Evolutionary conservation across 441 rosid genomes (phyloP).

Genomic region (Rhodomyrtus psidioides): DNA sequence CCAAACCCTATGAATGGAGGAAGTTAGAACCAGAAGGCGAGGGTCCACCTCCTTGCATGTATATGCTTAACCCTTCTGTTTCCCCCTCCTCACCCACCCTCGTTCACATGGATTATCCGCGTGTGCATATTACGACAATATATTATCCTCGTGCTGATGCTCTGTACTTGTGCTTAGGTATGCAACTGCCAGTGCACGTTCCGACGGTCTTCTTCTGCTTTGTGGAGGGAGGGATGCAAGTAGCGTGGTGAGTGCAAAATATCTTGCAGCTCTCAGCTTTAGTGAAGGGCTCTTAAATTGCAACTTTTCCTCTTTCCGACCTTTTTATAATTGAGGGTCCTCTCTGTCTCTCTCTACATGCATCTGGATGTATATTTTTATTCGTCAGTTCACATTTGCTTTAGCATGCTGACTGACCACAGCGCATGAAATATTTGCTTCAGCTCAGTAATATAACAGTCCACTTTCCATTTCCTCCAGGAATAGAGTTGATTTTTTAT

Average conservation of each 20-base stretch:
- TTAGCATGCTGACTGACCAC: background rate
- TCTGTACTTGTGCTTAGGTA: constrained; percentile 52
- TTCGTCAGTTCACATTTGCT: background rate
- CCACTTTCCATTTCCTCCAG: background rate
- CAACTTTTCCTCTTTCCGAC: background rate
- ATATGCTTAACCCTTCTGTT: constrained; percentile 15
- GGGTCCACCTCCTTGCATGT: constrained; percentile 99
- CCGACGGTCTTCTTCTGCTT: constrained; percentile 97
- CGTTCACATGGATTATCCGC: background rate
- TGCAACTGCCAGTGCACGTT: constrained; percentile 99
- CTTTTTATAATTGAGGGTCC: background rate
- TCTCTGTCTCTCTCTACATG: background rate
- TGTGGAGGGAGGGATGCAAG: constrained; percentile 98
- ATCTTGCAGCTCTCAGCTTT: background rate
- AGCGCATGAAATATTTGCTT: background rate
- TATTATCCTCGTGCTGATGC: background rate
- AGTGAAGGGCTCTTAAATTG: background rate
- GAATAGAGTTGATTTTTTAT: background rate
- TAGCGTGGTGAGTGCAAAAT: constrained; percentile 71
- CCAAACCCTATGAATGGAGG: constrained; percentile 99
- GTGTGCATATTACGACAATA: background rate
- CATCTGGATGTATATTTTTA: background rate
- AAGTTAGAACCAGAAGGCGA: constrained; percentile 99
- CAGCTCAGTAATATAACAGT: background rate
- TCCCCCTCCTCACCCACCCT: background rate